Conservation (phyloP, 2,329 filamentous ascomycete genomes). For the Paramyrothecium sp. region DNA sequence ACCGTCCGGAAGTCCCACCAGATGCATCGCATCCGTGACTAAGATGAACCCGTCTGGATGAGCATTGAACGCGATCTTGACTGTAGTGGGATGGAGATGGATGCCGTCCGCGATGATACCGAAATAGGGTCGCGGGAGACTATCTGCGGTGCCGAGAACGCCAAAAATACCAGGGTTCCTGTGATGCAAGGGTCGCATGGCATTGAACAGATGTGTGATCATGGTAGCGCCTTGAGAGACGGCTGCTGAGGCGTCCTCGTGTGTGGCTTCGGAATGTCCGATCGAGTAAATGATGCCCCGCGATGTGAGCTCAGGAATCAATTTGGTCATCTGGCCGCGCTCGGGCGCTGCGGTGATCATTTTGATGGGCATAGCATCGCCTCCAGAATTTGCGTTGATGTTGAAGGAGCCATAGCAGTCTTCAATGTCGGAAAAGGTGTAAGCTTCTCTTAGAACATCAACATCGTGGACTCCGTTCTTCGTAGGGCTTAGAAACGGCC, state of each 20-base stretch:
- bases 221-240: conserved; percentile 77
- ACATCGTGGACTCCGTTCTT: conserved; percentile 86
- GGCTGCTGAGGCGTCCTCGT: conserved; percentile 73
- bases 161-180: conserved; percentile 90
- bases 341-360: conserved; percentile 89
- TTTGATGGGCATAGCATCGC: conserved; percentile 53
- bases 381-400: conserved; percentile 41
- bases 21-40: conserved; percentile 89
- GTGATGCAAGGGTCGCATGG: conserved; percentile 87
- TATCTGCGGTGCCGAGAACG: conserved; percentile 68
- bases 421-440: conserved; percentile 64
- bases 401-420: conserved; percentile 73
- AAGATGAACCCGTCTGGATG: conserved; percentile 84
- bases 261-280: conserved; percentile 84
- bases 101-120: conserved; percentile 90
- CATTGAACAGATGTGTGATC: conserved; percentile 94
- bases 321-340: conserved; percentile 63
- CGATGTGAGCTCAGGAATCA: conserved; percentile 65
- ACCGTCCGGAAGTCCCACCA: conserved; percentile 81
- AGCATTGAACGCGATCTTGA: conserved; percentile 86
- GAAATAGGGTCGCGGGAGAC: conserved; percentile 67
- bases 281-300: conserved; percentile 75
- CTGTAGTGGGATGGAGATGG: conserved; percentile 82
- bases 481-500: conserved; percentile 78
- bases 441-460: conserved; percentile 65